phyloP scores from a whole-genome alignment of 2,329 filamentous ascomycete species.

The Macroventuria anomochaeta region DNA sequence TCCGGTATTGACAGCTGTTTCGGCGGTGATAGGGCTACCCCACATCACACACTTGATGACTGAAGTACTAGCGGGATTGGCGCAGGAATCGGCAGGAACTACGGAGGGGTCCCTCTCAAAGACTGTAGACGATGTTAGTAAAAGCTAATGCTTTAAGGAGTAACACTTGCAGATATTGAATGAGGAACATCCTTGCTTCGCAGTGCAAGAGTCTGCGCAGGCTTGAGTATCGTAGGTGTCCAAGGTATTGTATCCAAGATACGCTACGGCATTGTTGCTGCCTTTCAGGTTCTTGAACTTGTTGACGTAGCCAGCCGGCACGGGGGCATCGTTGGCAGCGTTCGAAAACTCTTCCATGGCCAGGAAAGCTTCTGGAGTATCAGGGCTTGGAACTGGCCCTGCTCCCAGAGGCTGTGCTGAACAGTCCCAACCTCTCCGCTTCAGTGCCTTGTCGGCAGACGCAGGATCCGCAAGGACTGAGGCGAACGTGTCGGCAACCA shows the following conservation, averaged over 20 bases:
- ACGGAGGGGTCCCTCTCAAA: conserved; percentile 1
- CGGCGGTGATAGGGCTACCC: neutral
- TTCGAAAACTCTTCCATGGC: neutral
- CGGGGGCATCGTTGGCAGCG: neutral
- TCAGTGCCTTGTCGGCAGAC: neutral
- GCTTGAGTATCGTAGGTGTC: neutral
- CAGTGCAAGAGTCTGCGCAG: neutral
- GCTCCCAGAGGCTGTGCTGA: neutral
- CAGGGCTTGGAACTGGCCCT: neutral
- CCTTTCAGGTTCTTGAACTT: neutral
- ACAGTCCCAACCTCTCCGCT: neutral
- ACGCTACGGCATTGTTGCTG: neutral
- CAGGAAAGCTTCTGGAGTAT: neutral
- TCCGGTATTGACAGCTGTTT: neutral
- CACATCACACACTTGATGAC: conserved; percentile 5
- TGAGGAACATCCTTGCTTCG: neutral
- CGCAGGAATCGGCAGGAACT: neutral
- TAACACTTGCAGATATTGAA: conserved; percentile 2
- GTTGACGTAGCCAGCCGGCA: neutral
- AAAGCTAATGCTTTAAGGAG: neutral
- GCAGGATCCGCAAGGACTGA: neutral
- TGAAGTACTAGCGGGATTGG: neutral
- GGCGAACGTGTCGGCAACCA: neutral
- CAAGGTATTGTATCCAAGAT: neutral
- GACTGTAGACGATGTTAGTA: neutral